phyloP scores from a whole-genome alignment of 306 rosid genomes.

The Potentilla sterilis region DNA sequence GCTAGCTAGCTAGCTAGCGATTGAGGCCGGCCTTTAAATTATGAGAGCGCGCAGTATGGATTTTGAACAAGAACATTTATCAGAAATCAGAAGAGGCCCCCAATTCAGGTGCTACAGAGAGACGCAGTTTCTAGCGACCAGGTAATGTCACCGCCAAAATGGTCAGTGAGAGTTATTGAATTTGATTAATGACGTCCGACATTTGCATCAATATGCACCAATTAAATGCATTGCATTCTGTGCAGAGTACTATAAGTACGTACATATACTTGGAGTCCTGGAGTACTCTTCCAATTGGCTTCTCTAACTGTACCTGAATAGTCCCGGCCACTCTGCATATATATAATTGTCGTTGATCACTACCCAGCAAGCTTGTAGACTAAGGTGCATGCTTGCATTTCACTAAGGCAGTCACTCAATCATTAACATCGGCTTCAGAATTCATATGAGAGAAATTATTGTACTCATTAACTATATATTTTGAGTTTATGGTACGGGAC shows the following conservation, averaged over 20 bases:
- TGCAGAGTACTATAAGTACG: conserved; percentile 12
- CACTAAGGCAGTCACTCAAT: neutral
- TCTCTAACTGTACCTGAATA: too few relatives aligned
- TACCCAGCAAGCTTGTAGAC: neutral
- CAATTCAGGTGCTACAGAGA: neutral
- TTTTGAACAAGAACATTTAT: neutral
- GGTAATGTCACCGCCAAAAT: conserved; percentile 24
- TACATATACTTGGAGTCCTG: neutral
- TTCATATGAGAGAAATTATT: too few relatives aligned
- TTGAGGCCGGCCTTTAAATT: neutral
- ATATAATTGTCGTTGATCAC: too few relatives aligned
- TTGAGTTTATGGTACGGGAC: too few relatives aligned
- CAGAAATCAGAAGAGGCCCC: neutral
- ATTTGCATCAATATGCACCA: conserved; percentile 17
- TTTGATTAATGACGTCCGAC: neutral
- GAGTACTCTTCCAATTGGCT: conserved; percentile 19
- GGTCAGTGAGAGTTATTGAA: neutral
- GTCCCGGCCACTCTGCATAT: too few relatives aligned
- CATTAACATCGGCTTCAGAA: too few relatives aligned
- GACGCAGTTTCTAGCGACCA: conserved; percentile 2
- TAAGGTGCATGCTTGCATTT: neutral
- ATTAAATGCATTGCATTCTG: conserved; percentile 33
- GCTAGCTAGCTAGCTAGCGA: neutral
- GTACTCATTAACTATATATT: too few relatives aligned
- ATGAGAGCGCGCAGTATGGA: neutral